These are phyloP conservation scores for Sistotremastrum niveocremeum DNA, from an alignment of 768 basidiomycete species.

Conservation along the genomic window DNA sequence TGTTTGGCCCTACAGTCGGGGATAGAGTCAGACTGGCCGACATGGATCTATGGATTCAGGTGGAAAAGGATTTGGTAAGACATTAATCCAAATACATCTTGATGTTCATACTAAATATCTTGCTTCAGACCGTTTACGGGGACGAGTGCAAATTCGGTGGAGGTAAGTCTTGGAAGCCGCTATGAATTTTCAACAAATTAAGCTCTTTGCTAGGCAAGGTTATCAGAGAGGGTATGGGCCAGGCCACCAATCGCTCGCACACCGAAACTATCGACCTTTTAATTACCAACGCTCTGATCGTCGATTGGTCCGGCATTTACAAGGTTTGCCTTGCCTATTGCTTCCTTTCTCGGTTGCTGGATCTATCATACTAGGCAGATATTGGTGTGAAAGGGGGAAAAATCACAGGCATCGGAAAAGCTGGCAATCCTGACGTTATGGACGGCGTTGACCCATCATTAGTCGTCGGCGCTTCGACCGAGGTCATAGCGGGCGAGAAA, in stretches of 20 bases:
- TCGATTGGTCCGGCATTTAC: slow-evolving; percentile 93
- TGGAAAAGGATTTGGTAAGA: slow-evolving; percentile 69
- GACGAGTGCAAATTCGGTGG: slow-evolving; percentile 98
- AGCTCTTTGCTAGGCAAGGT: slow-evolving; percentile 50
- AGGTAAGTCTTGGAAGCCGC: slow-evolving; percentile 29
- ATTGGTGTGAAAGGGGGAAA: slow-evolving; percentile 78
- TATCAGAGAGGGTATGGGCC: slow-evolving; percentile 95
- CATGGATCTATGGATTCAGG: slow-evolving; percentile 80
- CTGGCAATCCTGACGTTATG: slow-evolving; percentile 94
- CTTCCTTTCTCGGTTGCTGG: neutral
- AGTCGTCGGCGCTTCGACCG: slow-evolving; percentile 81
- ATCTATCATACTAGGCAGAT: slow-evolving; percentile 51
- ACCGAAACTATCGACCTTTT: slow-evolving; percentile 72
- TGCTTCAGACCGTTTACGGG: slow-evolving; percentile 64
- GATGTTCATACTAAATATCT: neutral
- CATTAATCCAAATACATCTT: neutral
- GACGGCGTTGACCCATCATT: slow-evolving; percentile 57
- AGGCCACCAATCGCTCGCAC: slow-evolving; percentile 61
- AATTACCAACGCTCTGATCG: slow-evolving; percentile 87
- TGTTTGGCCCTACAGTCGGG: slow-evolving; percentile 92
- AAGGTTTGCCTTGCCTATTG: slow-evolving; percentile 37
- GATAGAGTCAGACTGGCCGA: slow-evolving; percentile 85
- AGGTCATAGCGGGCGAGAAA: slow-evolving; percentile 92
- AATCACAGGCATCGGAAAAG: slow-evolving; percentile 89
- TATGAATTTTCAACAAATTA: neutral